These are phyloP conservation scores for Alectoria sarmentosa DNA, from an alignment of 495 filamentous ascomycete genomes.

Conservation along the genomic window DNA sequence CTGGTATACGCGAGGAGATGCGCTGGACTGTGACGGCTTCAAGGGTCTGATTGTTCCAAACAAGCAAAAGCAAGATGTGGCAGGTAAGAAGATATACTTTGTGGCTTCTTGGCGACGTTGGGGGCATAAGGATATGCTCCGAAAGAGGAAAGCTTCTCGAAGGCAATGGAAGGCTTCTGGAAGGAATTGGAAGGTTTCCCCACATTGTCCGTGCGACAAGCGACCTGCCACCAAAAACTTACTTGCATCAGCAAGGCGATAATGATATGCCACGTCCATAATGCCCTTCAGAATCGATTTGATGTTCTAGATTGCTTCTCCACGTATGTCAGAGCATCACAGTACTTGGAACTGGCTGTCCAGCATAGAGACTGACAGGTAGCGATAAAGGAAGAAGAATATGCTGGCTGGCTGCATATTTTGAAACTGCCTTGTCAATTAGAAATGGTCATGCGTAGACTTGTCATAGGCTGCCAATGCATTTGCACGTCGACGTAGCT, in stretches of 20 bases:
- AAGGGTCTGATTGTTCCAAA: neutral
- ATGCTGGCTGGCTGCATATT: conserved; percentile 3
- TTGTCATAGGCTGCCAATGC: conserved; percentile 11
- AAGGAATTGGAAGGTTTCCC: conserved; percentile 22
- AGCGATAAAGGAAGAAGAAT: neutral
- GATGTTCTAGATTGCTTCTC: neutral
- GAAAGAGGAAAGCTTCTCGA: conserved; percentile 18
- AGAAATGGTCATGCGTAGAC: conserved; percentile 11
- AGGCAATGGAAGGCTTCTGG: conserved; percentile 22
- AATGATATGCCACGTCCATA: neutral
- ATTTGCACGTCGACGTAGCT: neutral
- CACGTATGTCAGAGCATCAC: neutral
- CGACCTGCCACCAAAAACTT: conserved; percentile 11
- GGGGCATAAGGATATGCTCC: neutral
- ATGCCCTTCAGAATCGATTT: neutral
- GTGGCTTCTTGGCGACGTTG: neutral
- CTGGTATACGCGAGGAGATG: neutral
- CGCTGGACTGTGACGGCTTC: neutral
- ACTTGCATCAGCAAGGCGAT: conserved; percentile 14
- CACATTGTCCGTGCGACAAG: conserved; percentile 22
- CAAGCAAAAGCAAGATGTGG: neutral
- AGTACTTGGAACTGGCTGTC: neutral
- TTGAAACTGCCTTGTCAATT: conserved; percentile 1
- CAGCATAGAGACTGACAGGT: neutral
- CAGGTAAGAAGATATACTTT: neutral